phyloP scores from a whole-genome alignment of 345 rosid genomes.

The Capsella bursapastoris region DNA sequence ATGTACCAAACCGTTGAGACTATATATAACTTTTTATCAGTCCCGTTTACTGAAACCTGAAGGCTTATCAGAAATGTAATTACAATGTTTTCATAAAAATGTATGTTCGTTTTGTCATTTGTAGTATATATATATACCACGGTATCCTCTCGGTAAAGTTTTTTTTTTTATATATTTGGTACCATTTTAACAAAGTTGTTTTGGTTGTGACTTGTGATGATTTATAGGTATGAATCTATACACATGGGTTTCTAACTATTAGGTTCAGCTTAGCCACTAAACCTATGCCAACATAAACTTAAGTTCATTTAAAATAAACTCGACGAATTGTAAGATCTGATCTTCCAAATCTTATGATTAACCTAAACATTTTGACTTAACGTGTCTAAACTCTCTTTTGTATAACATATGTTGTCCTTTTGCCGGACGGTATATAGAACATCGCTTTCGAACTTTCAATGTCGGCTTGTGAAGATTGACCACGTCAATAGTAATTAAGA shows the following conservation, averaged over 20 bases:
- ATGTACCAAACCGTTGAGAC: slow-evolving; percentile 3
- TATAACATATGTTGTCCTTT: slow-evolving; percentile 18
- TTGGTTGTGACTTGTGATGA: neutral
- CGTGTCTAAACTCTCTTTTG: slow-evolving; percentile 24
- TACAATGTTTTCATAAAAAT: neutral
- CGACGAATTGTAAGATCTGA: slow-evolving; percentile 36
- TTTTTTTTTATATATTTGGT: neutral
- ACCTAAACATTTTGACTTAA: slow-evolving; percentile 35
- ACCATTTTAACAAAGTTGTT: too few relatives aligned
- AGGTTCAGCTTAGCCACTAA: slow-evolving; percentile 35
- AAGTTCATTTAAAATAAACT: slow-evolving; percentile 15
- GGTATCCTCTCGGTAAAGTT: neutral
- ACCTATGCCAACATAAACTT: slow-evolving; percentile 28
- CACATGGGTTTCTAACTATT: slow-evolving; percentile 31
- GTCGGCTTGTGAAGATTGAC: slow-evolving; percentile 38
- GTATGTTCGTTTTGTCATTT: neutral
- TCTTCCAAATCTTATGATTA: slow-evolving; percentile 26
- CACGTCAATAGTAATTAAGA: slow-evolving; percentile 18
- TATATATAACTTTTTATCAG: neutral
- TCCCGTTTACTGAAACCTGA: neutral
- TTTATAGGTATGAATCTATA: slow-evolving; percentile 19
- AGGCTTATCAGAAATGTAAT: neutral
- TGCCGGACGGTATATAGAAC: slow-evolving; percentile 25
- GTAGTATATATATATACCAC: neutral
- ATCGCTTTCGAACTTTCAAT: slow-evolving; percentile 36